A percentile compares a stretch with the other conserved stretches of the same genome.
These are phyloP conservation scores for Phellopilus nigrolimitatus DNA, from an alignment of 1,284 basidiomycete genomes.

Conservation along the genomic window DNA sequence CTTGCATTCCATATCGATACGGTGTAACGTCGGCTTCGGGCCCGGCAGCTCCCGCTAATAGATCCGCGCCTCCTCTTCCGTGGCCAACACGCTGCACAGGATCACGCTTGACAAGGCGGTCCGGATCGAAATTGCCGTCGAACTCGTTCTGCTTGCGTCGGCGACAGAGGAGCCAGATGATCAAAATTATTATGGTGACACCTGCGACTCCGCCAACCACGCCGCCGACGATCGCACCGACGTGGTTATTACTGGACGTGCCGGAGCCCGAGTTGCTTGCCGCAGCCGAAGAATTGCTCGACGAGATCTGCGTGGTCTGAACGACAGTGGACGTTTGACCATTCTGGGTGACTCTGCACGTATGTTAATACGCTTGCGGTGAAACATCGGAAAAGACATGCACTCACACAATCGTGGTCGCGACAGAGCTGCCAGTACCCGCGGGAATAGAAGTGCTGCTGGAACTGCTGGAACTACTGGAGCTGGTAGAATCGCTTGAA, in stretches of 20 bases:
- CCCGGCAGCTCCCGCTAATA: conserved; percentile 6
- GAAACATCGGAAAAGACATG: not conserved
- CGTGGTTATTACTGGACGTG: conserved; percentile 8
- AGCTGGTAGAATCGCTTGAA: no score
- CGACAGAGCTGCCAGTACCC: conserved; percentile 6
- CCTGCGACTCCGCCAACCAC: conserved; percentile 28
- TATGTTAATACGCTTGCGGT: not conserved
- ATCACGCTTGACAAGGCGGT: conserved; percentile 33
- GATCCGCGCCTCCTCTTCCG: conserved; percentile 7
- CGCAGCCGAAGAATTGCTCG: conserved; percentile 1
- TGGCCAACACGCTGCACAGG: conserved; percentile 3
- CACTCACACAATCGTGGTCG: conserved; percentile 17
- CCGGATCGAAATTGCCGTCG: conserved; percentile 49
- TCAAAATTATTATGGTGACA: conserved; percentile 20
- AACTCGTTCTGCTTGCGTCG: conserved; percentile 34
- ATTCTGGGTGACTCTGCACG: conserved; percentile 9
- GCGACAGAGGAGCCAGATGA: conserved; percentile 23
- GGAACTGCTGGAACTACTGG: not conserved
- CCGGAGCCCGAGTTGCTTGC: not conserved
- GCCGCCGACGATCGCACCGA: conserved; percentile 29
- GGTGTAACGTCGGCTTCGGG: conserved; percentile 17
- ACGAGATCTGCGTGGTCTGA: conserved; percentile 2
- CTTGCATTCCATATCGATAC: conserved; percentile 14
- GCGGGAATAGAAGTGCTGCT: not conserved
- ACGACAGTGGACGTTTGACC: conserved; percentile 12